Percentiles rank a stretch among this genome's conserved stretches.
These are phyloP conservation scores for Fusarium vanettenii DNA, from an alignment of 2,329 filamentous ascomycete species.

Conservation along the genomic window DNA sequence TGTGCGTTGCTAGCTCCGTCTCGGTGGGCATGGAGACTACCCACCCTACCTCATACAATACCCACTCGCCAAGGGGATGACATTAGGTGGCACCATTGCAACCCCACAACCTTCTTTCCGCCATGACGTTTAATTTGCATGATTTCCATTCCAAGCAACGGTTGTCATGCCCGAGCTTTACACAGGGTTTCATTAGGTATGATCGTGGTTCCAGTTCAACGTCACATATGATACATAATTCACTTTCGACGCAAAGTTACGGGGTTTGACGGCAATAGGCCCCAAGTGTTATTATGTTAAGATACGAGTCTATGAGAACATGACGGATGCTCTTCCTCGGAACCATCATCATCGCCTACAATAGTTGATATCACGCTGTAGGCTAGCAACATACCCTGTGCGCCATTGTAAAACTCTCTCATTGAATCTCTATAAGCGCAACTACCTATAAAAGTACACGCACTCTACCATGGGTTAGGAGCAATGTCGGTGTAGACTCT, in stretches of 20 bases:
- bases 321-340: background rate
- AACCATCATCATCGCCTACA: background rate
- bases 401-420: background rate
- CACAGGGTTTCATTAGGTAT: background rate
- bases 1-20: background rate
- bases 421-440: background rate
- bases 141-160: background rate
- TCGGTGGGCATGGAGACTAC: background rate
- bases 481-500: background rate
- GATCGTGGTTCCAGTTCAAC: background rate
- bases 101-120: background rate
- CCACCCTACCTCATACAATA: background rate
- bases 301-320: background rate
- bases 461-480: background rate
- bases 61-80: background rate
- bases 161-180: background rate
- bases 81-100: background rate
- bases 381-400: background rate
- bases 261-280: background rate
- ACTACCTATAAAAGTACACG: background rate
- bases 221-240: background rate
- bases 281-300: background rate
- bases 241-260: background rate
- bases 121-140: background rate
- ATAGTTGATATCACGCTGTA: background rate